phyloP scores from a whole-genome alignment of 495 filamentous ascomycete species.

The Cenococcum geophilum region DNA sequence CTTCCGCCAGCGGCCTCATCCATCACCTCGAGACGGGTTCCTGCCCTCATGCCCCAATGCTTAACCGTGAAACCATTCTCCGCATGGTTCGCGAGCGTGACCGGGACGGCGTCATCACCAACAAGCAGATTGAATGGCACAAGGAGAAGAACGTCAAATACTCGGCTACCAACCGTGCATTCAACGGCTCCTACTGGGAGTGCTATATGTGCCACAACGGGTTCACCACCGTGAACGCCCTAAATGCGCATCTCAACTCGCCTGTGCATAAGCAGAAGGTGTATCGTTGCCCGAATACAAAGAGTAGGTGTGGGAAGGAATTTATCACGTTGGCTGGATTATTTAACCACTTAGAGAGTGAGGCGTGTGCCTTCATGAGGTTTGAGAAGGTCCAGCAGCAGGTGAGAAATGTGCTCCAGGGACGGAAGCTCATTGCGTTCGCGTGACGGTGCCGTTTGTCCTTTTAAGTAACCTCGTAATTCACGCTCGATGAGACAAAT shows the following conservation, averaged over 20 bases:
- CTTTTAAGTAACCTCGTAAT: too few relatives aligned
- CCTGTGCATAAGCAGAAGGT: conserved; percentile 41
- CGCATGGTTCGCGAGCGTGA: conserved; percentile 47
- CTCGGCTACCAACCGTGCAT: conserved; percentile 5
- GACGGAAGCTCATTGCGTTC: background rate
- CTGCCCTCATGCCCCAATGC: conserved; percentile 35
- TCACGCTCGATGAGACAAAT: too few relatives aligned
- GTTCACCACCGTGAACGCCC: conserved; percentile 23
- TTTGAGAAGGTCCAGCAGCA: conserved; percentile 44
- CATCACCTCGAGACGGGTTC: conserved; percentile 45
- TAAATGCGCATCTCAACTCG: conserved; percentile 34
- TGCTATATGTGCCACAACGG: conserved; percentile 45
- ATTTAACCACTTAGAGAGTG: conserved; percentile 54
- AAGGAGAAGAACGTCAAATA: conserved; percentile 33
- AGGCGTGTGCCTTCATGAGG: conserved; percentile 44
- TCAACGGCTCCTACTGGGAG: conserved; percentile 41
- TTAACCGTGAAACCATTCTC: conserved; percentile 46
- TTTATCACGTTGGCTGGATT: conserved; percentile 46
- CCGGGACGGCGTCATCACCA: conserved; percentile 41
- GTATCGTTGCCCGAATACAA: conserved; percentile 49
- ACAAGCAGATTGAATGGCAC: conserved; percentile 37
- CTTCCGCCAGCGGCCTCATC: conserved; percentile 40
- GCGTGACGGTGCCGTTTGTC: too few relatives aligned
- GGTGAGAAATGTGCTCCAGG: background rate
- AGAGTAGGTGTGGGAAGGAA: conserved; percentile 37